Evolutionary conservation across 306 rosid species (phyloP).

Genomic region (Cucurbita argyrosperma): DNA sequence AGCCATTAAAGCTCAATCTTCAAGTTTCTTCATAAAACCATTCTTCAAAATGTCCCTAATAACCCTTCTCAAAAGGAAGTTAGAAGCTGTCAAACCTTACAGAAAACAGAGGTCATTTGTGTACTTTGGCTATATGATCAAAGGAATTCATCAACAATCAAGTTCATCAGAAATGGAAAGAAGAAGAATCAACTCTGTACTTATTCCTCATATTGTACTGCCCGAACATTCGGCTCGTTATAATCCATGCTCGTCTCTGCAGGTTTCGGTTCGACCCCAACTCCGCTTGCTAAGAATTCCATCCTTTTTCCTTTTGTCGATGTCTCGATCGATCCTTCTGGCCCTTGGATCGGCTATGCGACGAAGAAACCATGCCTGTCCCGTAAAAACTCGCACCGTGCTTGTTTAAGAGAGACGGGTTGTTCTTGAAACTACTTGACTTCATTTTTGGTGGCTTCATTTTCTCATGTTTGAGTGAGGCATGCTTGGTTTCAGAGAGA

Average conservation of each 20-base stretch:
- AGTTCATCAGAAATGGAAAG: not conserved
- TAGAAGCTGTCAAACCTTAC: not conserved
- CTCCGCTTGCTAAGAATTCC: not conserved
- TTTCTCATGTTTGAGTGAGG: slow-evolving; percentile 45
- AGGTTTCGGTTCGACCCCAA: not conserved
- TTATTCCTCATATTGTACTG: not conserved
- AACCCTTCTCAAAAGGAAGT: not conserved
- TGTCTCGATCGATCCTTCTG: slow-evolving; percentile 3
- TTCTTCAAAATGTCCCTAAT: not conserved
- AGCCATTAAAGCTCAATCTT: slow-evolving; percentile 6
- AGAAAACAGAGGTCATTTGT: not conserved
- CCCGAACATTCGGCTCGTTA: not conserved
- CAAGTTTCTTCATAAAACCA: slow-evolving; percentile 20
- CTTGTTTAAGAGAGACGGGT: slow-evolving; percentile 1
- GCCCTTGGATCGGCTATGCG: not conserved
- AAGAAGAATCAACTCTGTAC: not conserved
- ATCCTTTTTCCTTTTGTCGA: not conserved
- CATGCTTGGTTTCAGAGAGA: slow-evolving; percentile 35
- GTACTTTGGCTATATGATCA: not conserved
- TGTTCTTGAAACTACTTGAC: not conserved
- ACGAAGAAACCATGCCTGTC: not conserved
- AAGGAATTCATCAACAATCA: not conserved
- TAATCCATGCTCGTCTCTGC: not conserved
- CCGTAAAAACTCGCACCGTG: slow-evolving; percentile 2
- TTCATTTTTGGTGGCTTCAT: slow-evolving; percentile 56